A percentile compares a stretch with the other conserved stretches of the same genome.
Evolutionary conservation across 2,329 filamentous ascomycete genomes (phyloP).

Genomic region (Colletotrichum sp.): DNA sequence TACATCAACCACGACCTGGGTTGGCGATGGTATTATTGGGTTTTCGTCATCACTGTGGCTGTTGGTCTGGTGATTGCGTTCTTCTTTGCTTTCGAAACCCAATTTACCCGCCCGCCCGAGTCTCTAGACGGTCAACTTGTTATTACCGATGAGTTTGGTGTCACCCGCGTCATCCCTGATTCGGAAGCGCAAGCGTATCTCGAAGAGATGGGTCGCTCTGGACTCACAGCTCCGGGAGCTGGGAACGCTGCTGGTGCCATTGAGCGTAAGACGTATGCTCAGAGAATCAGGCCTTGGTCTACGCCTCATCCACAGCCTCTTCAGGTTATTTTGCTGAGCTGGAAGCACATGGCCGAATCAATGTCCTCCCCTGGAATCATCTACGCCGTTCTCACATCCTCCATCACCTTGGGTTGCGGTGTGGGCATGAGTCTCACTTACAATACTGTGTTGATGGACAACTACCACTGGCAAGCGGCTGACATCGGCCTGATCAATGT

Average conservation of each 20-base stretch:
- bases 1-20: constrained; percentile 38
- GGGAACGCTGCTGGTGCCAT: neutral
- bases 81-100: constrained; percentile 44
- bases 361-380: constrained; percentile 40
- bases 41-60: constrained; percentile 38
- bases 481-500: constrained; percentile 51
- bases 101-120: constrained; percentile 38
- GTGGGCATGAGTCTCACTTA: constrained; percentile 44
- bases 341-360: constrained; percentile 23
- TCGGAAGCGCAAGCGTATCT: constrained; percentile 31
- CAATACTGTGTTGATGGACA: constrained; percentile 34
- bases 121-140: constrained; percentile 37
- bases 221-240: neutral
- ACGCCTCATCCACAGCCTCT: constrained; percentile 21
- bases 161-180: constrained; percentile 36
- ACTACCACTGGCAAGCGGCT: constrained; percentile 35
- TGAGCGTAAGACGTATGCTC: constrained; percentile 19
- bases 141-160: constrained; percentile 41
- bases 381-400: constrained; percentile 39
- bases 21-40: constrained; percentile 48
- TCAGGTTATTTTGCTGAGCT: constrained; percentile 14
- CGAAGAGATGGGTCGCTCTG: neutral
- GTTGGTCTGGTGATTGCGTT: constrained; percentile 40
- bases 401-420: constrained; percentile 39
- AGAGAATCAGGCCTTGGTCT: constrained; percentile 36